Percentiles rank a stretch among this genome's conserved stretches.
phyloP scores from a whole-genome alignment of 345 rosid genomes.

The Populus alba region DNA sequence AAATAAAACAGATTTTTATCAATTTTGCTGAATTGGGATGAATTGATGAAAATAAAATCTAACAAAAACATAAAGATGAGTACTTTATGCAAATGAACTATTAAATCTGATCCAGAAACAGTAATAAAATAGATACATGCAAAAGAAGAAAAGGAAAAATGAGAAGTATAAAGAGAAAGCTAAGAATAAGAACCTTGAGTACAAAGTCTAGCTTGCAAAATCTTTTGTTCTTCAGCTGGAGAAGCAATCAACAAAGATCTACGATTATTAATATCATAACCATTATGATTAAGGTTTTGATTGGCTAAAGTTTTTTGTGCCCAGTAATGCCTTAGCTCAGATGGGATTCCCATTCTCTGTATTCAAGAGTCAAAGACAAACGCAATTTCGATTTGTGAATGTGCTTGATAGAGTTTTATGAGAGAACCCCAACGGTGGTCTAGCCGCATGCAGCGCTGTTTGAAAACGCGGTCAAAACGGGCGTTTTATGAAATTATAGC shows the following conservation, averaged over 20 bases:
- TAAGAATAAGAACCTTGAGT: constrained; percentile 18
- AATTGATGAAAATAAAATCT: not conserved
- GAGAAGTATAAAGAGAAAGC: not conserved
- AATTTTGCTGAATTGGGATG: not conserved
- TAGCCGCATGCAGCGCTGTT: too few relatives aligned
- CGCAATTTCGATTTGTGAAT: not conserved
- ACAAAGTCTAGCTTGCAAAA: constrained; percentile 16
- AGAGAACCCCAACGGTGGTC: too few relatives aligned
- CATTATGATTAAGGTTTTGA: not conserved
- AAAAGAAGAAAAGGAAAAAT: not conserved
- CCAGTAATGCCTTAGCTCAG: constrained; percentile 11
- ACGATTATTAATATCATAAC: not conserved
- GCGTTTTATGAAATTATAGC: too few relatives aligned
- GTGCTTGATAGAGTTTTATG: not conserved
- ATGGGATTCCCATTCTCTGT: constrained; percentile 14
- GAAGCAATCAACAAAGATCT: constrained; percentile 20
- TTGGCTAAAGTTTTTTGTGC: not conserved
- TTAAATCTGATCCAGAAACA: not conserved
- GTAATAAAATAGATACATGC: not conserved
- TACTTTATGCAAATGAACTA: not conserved
- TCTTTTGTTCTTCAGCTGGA: constrained; percentile 25
- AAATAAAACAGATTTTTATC: not conserved
- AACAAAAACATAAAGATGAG: not conserved
- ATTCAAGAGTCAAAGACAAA: not conserved
- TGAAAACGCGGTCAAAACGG: too few relatives aligned